Evolutionary conservation across 83 land plant species (phyloP), one percentile per base, ranked within the genome.

Genomic region (Picea abies): DNA sequence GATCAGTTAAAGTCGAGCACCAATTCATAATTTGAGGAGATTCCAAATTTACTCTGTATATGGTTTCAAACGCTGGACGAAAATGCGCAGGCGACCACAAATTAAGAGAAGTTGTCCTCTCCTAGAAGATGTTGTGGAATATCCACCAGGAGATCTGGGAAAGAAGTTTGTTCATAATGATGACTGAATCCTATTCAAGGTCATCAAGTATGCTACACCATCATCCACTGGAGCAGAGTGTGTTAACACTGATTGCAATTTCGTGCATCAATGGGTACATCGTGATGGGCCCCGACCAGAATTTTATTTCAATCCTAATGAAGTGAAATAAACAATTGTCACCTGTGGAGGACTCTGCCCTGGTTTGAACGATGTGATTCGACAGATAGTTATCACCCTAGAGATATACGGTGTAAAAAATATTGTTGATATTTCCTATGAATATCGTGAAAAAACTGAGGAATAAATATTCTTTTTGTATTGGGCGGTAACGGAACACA

Each of bases 261-360:
- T 77, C 32, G 83, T 85, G 10, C 81, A 85, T 62, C 83, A 81
- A 65, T 85, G 86, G 97, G 89, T 92, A 63, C 96, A 89, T 65
- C 90, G 95, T 80, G 97, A 95, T 84, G 95, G 97, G 22, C 95
- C 95, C 12, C 88, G 97, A 4, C 89, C 91, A 29, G 69, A 88
- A 83, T 93, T 94, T 69, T 94, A 91, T 79, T 94, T 89, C 83
- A 84, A 91, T 41, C 97, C 97, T 4, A 82, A 80, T 47, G 87
- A 90, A 81, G 96, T 92, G 4, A 89, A 93, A 80, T 94, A 94
- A 29, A 95, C 91, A 17, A 94, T 94, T 87, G 93, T 94, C 23
- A 94, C 97, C 35, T 94, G 95, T 88, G 97, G 97, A 69, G 97
- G 97, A 19, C 92, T 94, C 15, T 94, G 97, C 52, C 90, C 90